Evolutionary conservation across 148 eudicot genomes (phyloP).

Genomic region (Agrostemma githago): DNA sequence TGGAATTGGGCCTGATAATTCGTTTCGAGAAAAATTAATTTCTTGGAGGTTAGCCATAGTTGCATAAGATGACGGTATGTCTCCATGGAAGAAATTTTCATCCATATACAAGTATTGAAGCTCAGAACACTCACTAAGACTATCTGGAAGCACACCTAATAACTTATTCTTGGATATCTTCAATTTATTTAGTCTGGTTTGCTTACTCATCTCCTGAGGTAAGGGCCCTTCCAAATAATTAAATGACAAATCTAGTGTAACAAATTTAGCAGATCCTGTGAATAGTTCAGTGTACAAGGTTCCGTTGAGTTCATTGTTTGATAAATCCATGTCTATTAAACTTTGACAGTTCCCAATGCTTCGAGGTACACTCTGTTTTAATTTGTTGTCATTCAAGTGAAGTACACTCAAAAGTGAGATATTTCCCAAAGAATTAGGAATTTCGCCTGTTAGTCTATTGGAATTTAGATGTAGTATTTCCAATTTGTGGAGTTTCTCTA

Average conservation of each 20-base stretch:
- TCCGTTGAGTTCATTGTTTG: conserved; percentile 32
- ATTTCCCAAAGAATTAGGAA: conserved; percentile 30
- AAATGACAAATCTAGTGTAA: conserved; percentile 15
- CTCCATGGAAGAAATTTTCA: conserved; percentile 28
- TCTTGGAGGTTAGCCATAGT: conserved; percentile 22
- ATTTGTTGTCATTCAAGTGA: not conserved
- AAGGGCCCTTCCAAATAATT: conserved; percentile 30
- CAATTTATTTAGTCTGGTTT: conserved; percentile 21
- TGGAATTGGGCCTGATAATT: conserved; percentile 38
- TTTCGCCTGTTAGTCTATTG: conserved; percentile 29
- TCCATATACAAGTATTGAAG: conserved; percentile 21
- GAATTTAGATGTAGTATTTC: not conserved
- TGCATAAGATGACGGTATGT: conserved; percentile 24
- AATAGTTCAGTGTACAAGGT: conserved; percentile 26
- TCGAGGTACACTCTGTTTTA: conserved; percentile 24
- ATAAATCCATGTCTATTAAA: conserved; percentile 20
- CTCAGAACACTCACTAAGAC: conserved; percentile 21
- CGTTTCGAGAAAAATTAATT: conserved; percentile 37
- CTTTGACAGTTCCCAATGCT: conserved; percentile 29
- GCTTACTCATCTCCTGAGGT: conserved; percentile 22
- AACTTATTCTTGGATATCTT: conserved; percentile 26
- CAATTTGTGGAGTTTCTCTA: conserved; percentile 28
- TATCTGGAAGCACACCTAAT: conserved; percentile 33
- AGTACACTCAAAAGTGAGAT: conserved; percentile 10
- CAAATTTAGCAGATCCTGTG: conserved; percentile 17